These are phyloP conservation scores for Schizosaccharomyces lindneri DNA, from an alignment of 805 yeast genomes.

Conservation along the genomic window DNA sequence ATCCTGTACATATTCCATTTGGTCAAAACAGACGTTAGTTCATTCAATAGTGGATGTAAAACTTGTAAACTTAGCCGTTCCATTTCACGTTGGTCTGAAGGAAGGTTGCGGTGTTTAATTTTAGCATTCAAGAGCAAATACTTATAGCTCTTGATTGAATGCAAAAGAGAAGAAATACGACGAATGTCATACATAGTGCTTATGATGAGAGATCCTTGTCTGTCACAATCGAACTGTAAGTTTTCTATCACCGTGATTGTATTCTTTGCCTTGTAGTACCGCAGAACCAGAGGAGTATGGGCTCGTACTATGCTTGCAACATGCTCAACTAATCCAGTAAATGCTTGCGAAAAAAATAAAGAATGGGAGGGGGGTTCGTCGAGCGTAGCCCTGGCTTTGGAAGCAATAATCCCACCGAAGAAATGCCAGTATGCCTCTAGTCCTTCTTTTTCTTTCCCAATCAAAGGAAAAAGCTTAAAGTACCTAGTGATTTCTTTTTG, in stretches of 20 bases:
- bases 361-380: constrained; percentile 8
- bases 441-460: constrained; percentile 48
- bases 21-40: constrained; percentile 6
- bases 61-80: neutral
- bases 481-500: constrained; percentile 49
- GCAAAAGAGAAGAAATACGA: neutral
- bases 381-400: constrained; percentile 34
- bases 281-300: constrained; percentile 55
- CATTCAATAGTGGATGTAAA: constrained; percentile 9
- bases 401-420: constrained; percentile 61
- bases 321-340: constrained; percentile 40
- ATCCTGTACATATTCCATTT: constrained; percentile 11
- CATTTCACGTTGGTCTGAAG: constrained; percentile 15
- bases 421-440: constrained; percentile 61
- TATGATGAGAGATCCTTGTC: constrained; percentile 71
- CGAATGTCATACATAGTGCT: constrained; percentile 67
- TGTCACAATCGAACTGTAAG: constrained; percentile 69
- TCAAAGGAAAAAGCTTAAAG: constrained; percentile 69
- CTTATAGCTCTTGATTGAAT: neutral
- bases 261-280: constrained; percentile 37
- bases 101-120: constrained; percentile 30
- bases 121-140: constrained; percentile 23
- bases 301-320: constrained; percentile 66
- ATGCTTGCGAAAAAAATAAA: constrained; percentile 16
- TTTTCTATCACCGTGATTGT: constrained; percentile 43